Evolutionary conservation across 192 early-diverging fungal species (phyloP).

Genomic region (Entomortierella chlamydospora): DNA sequence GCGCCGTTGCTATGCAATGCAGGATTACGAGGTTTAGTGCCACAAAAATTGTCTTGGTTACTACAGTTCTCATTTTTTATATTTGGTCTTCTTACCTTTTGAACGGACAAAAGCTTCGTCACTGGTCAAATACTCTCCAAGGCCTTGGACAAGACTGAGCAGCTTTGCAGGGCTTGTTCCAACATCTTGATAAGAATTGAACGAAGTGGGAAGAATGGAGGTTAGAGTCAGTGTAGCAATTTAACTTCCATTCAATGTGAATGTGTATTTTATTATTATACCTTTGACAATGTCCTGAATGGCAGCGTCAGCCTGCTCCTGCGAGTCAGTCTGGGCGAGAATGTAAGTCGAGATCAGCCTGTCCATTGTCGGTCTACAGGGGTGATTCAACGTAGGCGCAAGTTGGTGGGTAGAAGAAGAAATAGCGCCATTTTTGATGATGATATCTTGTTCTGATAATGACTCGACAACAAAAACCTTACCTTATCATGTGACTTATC

Average conservation of each 20-base stretch:
- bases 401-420: background rate
- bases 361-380: conserved; percentile 24
- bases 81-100: conserved; percentile 66
- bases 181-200: conserved; percentile 24
- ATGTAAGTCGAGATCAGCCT: conserved; percentile 56
- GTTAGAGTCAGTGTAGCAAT: no score
- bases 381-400: background rate
- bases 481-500: no score
- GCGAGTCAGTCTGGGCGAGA: conserved; percentile 53
- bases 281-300: conserved; percentile 55
- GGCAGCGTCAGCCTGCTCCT: conserved; percentile 53
- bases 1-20: conserved; percentile 65
- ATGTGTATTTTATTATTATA: no score
- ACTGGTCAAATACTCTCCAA: conserved; percentile 81
- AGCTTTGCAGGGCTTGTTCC: conserved; percentile 68
- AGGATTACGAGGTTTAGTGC: no score
- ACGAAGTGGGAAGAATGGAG: background rate
- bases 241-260: no score
- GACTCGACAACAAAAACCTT: no score
- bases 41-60: background rate
- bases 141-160: conserved; percentile 81
- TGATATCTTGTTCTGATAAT: no score
- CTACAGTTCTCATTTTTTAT: background rate
- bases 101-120: conserved; percentile 88
- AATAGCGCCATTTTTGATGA: no score